Conservation (phyloP, 208 protist genomes). For the Wallacemonas sp. region DNA sequence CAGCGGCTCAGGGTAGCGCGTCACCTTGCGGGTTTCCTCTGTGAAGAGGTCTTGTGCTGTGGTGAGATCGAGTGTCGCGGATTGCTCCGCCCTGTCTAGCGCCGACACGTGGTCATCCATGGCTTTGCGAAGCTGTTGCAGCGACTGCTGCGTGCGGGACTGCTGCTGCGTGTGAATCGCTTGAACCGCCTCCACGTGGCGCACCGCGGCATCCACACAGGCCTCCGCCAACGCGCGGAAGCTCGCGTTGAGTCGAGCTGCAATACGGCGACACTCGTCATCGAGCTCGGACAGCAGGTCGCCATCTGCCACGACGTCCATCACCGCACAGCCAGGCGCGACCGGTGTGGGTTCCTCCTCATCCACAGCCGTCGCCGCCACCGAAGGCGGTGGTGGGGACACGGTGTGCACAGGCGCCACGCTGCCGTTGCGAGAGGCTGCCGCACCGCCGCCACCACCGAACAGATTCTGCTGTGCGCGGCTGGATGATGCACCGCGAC, state of each 20-base stretch:
- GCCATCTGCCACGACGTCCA: too few relatives aligned
- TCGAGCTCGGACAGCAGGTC: constrained; percentile 30
- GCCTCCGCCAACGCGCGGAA: constrained; percentile 13
- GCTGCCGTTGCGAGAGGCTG: neutral
- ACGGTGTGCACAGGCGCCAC: neutral
- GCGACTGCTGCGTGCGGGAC: constrained; percentile 19
- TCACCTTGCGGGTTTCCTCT: constrained; percentile 15
- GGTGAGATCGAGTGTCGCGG: constrained; percentile 16
- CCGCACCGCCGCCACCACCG: neutral
- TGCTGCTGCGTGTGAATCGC: neutral
- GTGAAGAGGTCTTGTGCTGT: constrained; percentile 14
- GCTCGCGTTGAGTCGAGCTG: constrained; percentile 19
- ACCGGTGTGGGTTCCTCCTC: constrained; percentile 1
- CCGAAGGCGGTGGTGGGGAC: neutral
- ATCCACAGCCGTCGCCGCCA: neutral
- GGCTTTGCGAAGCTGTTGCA: constrained; percentile 22
- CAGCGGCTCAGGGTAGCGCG: constrained; percentile 15
- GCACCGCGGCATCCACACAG: neutral
- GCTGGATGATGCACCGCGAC: neutral
- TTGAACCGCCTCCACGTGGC: constrained; percentile 2
- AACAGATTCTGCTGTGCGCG: neutral
- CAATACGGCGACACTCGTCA: constrained; percentile 31
- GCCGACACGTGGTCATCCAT: constrained; percentile 20
- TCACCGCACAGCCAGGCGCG: too few relatives aligned
- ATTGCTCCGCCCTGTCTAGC: constrained; percentile 23